Percentiles rank a stretch among this genome's conserved stretches.
These are phyloP conservation scores for Mortierella sp. DNA, from an alignment of 371 early-diverging fungal genomes.

Conservation along the genomic window DNA sequence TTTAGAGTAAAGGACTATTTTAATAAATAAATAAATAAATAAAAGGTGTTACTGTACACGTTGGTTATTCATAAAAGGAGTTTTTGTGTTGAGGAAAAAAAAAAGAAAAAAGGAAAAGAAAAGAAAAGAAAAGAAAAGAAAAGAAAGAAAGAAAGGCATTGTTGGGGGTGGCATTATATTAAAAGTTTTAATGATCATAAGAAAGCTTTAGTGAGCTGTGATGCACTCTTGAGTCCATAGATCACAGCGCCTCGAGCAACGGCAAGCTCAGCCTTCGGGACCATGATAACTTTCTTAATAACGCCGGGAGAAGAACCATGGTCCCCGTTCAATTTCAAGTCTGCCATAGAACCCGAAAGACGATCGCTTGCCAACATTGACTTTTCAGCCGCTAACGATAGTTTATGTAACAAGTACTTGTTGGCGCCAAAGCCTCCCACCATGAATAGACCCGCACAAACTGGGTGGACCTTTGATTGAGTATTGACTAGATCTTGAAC, in stretches of 20 bases:
- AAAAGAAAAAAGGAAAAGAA: no score
- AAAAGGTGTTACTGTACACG: no score
- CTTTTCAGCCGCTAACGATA: conserved; percentile 16
- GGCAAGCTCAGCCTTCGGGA: conserved; percentile 53
- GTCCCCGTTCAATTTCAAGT: conserved; percentile 26
- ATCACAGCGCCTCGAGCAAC: conserved; percentile 55
- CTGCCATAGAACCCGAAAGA: conserved; percentile 20
- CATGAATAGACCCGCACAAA: conserved; percentile 66
- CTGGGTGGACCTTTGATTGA: conserved; percentile 61
- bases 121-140: no score
- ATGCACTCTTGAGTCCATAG: conserved; percentile 54
- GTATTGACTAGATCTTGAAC: conserved; percentile 63
- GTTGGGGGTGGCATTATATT: no score
- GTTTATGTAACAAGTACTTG: conserved; percentile 65
- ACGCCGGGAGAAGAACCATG: conserved; percentile 8
- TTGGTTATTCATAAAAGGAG: no score
- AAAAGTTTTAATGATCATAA: conserved; percentile 8
- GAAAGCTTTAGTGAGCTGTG: conserved; percentile 40
- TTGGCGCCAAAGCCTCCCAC: conserved; percentile 75
- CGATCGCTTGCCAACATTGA: neutral
- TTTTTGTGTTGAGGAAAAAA: no score
- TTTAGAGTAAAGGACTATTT: conserved; percentile 4
- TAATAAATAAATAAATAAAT: no score
- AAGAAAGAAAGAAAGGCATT: no score
- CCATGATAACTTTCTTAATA: conserved; percentile 49